Conservation (phyloP, 2,329 filamentous ascomycete species). For the Epicoccum sorghinum region DNA sequence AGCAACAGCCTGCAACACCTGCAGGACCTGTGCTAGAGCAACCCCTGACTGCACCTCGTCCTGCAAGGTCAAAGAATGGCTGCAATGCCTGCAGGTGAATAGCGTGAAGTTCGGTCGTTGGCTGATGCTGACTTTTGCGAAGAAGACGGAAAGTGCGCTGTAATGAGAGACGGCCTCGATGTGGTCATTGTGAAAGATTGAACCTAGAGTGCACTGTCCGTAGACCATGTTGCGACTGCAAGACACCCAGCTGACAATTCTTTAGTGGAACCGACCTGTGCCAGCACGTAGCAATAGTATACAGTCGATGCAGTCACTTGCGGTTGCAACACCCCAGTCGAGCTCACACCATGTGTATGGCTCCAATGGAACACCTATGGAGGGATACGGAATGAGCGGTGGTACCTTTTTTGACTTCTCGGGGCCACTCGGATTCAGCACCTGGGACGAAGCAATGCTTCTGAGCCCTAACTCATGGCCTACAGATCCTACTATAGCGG, state of each 20-base stretch:
- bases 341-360: constrained; percentile 19
- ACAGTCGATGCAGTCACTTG: constrained; percentile 28
- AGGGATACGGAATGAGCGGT: constrained; percentile 25
- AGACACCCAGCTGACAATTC: not conserved
- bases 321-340: constrained; percentile 19
- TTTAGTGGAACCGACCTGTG: constrained; percentile 49
- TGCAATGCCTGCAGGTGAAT: constrained; percentile 40
- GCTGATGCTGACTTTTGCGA: constrained; percentile 12
- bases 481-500: constrained; percentile 24
- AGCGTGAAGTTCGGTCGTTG: not conserved
- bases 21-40: constrained; percentile 16
- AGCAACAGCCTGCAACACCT: constrained; percentile 22
- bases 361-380: constrained; percentile 20
- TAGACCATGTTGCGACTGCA: not conserved
- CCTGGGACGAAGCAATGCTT: constrained; percentile 42
- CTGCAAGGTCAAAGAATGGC: constrained; percentile 40
- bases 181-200: constrained; percentile 60
- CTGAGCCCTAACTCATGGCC: constrained; percentile 41
- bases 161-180: constrained; percentile 60
- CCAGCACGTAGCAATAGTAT: constrained; percentile 22
- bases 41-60: constrained; percentile 23
- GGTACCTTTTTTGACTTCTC: constrained; percentile 37
- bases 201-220: constrained; percentile 56
- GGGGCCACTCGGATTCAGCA: constrained; percentile 33
- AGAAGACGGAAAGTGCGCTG: constrained; percentile 62